phyloP scores from a whole-genome alignment of 441 rosid genomes.

The Syzygium syzygioides region DNA sequence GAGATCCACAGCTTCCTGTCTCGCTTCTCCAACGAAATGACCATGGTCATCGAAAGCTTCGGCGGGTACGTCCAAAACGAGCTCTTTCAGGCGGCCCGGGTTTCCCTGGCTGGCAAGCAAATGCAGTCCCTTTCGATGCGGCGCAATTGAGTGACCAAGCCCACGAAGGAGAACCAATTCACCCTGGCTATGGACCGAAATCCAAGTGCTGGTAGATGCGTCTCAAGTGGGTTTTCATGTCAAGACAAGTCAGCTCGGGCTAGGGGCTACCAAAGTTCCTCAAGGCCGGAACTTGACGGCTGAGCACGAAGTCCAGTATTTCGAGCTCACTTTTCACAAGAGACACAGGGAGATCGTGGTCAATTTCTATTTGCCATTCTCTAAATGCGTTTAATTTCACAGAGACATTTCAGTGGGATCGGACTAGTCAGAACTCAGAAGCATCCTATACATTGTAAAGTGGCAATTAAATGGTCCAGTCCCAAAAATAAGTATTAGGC shows the following conservation, averaged over 20 bases:
- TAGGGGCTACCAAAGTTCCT: neutral
- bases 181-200: neutral
- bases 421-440: neutral
- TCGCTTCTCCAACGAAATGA: conserved; percentile 5
- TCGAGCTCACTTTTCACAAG: conserved; percentile 5
- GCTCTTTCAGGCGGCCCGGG: conserved; percentile 18
- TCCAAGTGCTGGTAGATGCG: neutral
- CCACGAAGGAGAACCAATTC: neutral
- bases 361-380: neutral
- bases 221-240: neutral
- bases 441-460: neutral
- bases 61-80: conserved; percentile 30
- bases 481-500: neutral
- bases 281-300: neutral
- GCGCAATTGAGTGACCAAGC: conserved; percentile 3
- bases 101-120: conserved; percentile 30
- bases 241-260: neutral
- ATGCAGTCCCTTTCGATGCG: conserved; percentile 22
- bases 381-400: neutral
- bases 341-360: neutral
- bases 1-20: conserved; percentile 20
- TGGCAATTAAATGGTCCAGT: too few relatives aligned
- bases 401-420: neutral
- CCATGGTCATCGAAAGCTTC: too few relatives aligned
- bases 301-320: neutral